A percentile compares a stretch with the other conserved stretches of the same genome.
Conservation (phyloP, 768 basidiomycete species). For the Paxillus rubicundulus region DNA sequence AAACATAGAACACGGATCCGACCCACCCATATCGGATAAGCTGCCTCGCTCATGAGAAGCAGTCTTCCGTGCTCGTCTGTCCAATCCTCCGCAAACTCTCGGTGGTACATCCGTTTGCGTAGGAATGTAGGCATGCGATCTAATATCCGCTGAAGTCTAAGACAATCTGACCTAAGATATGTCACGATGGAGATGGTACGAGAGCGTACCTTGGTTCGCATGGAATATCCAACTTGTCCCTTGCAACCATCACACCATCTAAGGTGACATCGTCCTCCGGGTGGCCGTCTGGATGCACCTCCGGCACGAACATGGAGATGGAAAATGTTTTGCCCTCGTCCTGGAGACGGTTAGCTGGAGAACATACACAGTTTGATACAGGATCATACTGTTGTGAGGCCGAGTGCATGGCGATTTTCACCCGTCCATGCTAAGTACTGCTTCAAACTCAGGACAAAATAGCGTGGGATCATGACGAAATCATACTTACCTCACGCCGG, state of each 20-base stretch:
- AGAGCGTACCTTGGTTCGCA: constrained; percentile 39
- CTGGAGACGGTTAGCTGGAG: constrained; percentile 6
- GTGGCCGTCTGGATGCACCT: constrained; percentile 34
- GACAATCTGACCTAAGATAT: constrained; percentile 2
- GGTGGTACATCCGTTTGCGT: constrained; percentile 38
- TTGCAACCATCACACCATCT: constrained; percentile 32
- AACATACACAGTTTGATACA: background rate
- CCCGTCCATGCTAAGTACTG: constrained; percentile 29
- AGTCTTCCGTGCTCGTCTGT: constrained; percentile 50
- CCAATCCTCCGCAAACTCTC: constrained; percentile 45
- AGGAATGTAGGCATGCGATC: constrained; percentile 35
- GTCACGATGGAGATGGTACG: background rate
- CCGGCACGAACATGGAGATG: constrained; percentile 41
- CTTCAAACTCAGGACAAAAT: background rate
- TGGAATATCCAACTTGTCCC: constrained; percentile 32
- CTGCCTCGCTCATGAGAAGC: constrained; percentile 58
- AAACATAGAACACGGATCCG: background rate
- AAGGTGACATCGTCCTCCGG: constrained; percentile 25
- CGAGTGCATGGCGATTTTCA: constrained; percentile 22
- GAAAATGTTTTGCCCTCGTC: constrained; percentile 41
- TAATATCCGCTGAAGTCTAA: constrained; percentile 40
- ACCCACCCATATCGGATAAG: constrained; percentile 55
- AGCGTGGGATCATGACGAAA: background rate
- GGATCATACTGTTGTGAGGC: constrained; percentile 22
- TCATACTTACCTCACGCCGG: constrained; percentile 20